Base-by-base conservation (phyloP, 1,139 yeast species). In the Nematodospora anomalae region DNA sequence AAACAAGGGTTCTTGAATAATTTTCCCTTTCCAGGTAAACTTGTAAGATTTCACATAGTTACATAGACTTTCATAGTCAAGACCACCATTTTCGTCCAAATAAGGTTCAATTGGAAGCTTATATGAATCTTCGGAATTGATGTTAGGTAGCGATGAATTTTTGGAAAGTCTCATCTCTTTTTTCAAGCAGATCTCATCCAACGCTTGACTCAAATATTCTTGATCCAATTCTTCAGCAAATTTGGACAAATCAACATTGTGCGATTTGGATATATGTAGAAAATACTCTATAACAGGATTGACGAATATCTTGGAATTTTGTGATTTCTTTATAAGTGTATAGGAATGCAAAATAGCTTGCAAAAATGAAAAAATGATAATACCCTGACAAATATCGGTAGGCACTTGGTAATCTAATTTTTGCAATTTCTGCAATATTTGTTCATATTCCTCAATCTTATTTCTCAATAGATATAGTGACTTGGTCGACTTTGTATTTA, bases 61-160 rank as follows among this genome's bases (percentile, higher is more conserved):
- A 36, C 65, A 58, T 8, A 62, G 38, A 1, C 42, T 42, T 1
- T 45, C 42, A 28, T 51, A 55, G 21, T 51, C 51, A 10, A 58
- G 33, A 16, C 49, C 45, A 4, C 59, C 59, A 28, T 46, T 46
- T 6, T 42, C 42, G 28, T 52, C 51, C 32, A 42, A 45, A 26
- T 44, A 54, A 2, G 36, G 15, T 2, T 47, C 53, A 5, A 59
- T 48, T 1, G 51, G 38, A 1, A 33, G 28, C 10, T 26, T 25
- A 25, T 25, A 12, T 25, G 12, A n/a, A 11, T 11, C 8, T 25
- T 25, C 14, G 14, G 8, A n/a, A 25, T 25, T 8, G 7, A 15
- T 14, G 18, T 30, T 11, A 3, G 22, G 12, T 21, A 23, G 13
- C 6, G 3, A 16, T n/a, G 15, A 6, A 11, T 3, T 11, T 4